phyloP scores from a whole-genome alignment of 768 basidiomycete species.

The Cyclocybe cylindracea region DNA sequence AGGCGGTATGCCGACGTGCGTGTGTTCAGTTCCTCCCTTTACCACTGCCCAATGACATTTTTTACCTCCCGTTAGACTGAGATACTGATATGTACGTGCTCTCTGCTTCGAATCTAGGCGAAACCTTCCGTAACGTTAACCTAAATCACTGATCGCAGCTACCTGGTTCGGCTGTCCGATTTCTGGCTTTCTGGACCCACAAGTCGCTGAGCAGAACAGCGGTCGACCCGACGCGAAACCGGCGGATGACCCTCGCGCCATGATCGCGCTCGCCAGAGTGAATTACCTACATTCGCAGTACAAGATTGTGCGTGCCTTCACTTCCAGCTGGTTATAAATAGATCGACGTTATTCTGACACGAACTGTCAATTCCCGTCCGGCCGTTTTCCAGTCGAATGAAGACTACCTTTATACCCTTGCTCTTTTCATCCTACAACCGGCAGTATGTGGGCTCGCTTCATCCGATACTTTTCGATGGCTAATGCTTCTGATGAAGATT shows the following conservation, averaged over 20 bases:
- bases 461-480: background rate
- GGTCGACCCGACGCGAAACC: background rate
- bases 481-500: constrained; percentile 19
- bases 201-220: constrained; percentile 3
- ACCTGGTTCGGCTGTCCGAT: constrained; percentile 33
- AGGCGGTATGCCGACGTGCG: constrained; percentile 46
- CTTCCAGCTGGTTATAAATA: background rate
- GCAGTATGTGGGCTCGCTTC: constrained; percentile 2
- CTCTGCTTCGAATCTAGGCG: no score
- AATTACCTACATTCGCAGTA: constrained; percentile 42
- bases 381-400: constrained; percentile 26
- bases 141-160: constrained; percentile 13
- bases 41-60: background rate
- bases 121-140: no score
- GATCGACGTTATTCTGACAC: background rate
- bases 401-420: constrained; percentile 32
- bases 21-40: constrained; percentile 1
- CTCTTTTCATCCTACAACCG: constrained; percentile 31
- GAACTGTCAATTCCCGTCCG: no score
- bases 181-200: constrained; percentile 9
- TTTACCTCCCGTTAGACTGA: constrained; percentile 31
- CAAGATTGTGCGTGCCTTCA: constrained; percentile 29
- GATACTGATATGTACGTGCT: constrained; percentile 36
- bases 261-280: constrained; percentile 36
- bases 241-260: constrained; percentile 32